Evolutionary conservation across 139 green algal species (phyloP), one percentile per base, ranked within the genome.

Genomic region (Ettlia oleoabundans): DNA sequence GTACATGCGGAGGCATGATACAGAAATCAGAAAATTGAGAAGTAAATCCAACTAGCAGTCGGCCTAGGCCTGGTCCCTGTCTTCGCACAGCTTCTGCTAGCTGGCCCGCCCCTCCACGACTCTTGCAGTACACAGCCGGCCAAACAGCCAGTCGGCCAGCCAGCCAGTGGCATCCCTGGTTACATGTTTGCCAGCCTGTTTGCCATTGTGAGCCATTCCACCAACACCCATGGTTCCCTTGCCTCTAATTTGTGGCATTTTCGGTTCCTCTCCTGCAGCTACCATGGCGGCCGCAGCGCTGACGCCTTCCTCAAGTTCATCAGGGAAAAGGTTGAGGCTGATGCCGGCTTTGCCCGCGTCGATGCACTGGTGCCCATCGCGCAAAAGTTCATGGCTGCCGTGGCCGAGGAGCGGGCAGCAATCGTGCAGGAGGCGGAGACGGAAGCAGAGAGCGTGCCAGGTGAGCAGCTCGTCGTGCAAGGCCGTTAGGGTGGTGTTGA

Each of bases 301-400:
- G 84, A 90, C 37, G 89, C 69, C 10, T 95, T 98, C 82, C 37
- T 95, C 30, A 79, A 89, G 28, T 98, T 90, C 89, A 85, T 98
- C 4, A 90, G 94, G 63, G 42, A 89, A 40, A 87, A 94, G 81
- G 24, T 97, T 41, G 84, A 79, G 2, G 84, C 81, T 0, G 94
- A 96, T 80, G 92, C 89, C 0, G 87, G 91, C 30, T 88, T 95
- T 40, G 92, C 91, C 15, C 81, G 72, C 0, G 84, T 98, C 32
- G 88, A 92, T 63, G 32, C 63, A 9, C 73, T 91, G 35, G 89
- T 64, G 9, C 38, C 64, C 28, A 47, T 84, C 22, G 85, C 86
- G 40, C 58, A 47, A 26, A 72, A 83, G 32, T 87, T 85, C 41
- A 4, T 71, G 40, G 73, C 73, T 42, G 58, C 24, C 22, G 68